These are phyloP conservation scores for Salix suchowensis DNA, from an alignment of 345 rosid species.

Conservation along the genomic window DNA sequence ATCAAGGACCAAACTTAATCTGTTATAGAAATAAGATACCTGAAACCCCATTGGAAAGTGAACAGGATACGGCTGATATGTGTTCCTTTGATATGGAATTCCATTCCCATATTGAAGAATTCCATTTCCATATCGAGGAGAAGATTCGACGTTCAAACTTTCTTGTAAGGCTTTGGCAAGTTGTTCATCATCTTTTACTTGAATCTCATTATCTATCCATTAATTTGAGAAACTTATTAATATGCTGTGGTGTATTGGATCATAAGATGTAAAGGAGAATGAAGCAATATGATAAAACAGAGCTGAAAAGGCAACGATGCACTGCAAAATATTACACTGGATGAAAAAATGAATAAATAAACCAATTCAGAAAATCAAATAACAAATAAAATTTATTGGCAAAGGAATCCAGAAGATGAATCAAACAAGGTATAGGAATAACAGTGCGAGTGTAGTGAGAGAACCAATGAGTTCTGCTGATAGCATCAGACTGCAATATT, in stretches of 20 bases:
- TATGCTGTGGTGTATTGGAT: slow-evolving; percentile 15
- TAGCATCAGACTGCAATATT: slow-evolving; percentile 10
- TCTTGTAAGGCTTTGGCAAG: slow-evolving; percentile 91
- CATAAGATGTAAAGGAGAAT: neutral
- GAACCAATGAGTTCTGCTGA: neutral
- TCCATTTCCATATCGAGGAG: slow-evolving; percentile 42
- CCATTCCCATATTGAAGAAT: slow-evolving; percentile 19
- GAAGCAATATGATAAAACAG: neutral
- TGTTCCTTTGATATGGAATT: slow-evolving; percentile 24
- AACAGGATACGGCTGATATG: slow-evolving; percentile 47
- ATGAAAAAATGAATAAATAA: neutral
- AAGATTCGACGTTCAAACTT: slow-evolving; percentile 62
- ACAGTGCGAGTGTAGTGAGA: neutral
- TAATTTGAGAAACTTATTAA: slow-evolving; percentile 22
- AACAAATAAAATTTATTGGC: neutral
- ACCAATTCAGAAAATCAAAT: neutral
- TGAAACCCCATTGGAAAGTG: slow-evolving; percentile 61
- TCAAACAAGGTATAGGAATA: neutral
- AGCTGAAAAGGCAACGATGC: neutral
- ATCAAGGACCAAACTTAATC: neutral
- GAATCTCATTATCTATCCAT: slow-evolving; percentile 46
- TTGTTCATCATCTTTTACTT: slow-evolving; percentile 79
- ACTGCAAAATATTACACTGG: neutral
- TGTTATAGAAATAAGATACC: slow-evolving; percentile 38
- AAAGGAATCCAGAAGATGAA: neutral